These are phyloP conservation scores for Plasmodium billcollinsi DNA, from an alignment of 169 alveolate genomes.

Conservation along the genomic window DNA sequence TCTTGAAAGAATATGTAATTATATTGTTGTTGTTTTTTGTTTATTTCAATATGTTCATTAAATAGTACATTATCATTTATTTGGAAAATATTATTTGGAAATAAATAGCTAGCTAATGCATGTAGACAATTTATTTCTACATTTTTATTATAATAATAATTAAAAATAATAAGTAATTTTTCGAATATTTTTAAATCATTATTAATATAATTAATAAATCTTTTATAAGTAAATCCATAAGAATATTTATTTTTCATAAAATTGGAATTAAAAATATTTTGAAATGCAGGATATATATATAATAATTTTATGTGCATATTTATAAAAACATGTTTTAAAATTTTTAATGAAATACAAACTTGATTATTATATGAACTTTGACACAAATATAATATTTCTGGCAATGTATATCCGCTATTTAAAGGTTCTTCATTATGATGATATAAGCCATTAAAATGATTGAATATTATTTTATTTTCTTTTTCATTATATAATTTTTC, in stretches of 20 bases:
- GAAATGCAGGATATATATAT: neutral
- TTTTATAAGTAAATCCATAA: slow-evolving; percentile 38
- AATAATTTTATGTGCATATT: slow-evolving; percentile 23
- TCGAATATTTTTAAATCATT: slow-evolving; percentile 47
- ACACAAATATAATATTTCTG: slow-evolving; percentile 81
- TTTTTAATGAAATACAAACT: slow-evolving; percentile 80
- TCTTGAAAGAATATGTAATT: neutral
- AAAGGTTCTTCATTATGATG: slow-evolving; percentile 85
- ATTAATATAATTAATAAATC: slow-evolving; percentile 50
- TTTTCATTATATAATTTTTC: slow-evolving; percentile 27
- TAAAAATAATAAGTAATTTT: slow-evolving; percentile 18
- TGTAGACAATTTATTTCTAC: slow-evolving; percentile 47
- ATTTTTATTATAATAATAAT: slow-evolving; percentile 27
- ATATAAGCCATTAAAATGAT: slow-evolving; percentile 79
- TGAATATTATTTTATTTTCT: slow-evolving; percentile 40
- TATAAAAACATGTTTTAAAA: slow-evolving; percentile 29
- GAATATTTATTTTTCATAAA: slow-evolving; percentile 21
- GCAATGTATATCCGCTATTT: slow-evolving; percentile 85
- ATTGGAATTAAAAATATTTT: slow-evolving; percentile 2
- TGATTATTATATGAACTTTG: slow-evolving; percentile 85
- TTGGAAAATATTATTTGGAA: slow-evolving; percentile 37
- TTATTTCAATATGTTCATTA: slow-evolving; percentile 1
- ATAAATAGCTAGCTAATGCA: slow-evolving; percentile 56
- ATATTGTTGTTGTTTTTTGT: neutral
- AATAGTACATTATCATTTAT: slow-evolving; percentile 21